Conservation (phyloP, 306 rosid genomes). For the Quercus ilex region DNA sequence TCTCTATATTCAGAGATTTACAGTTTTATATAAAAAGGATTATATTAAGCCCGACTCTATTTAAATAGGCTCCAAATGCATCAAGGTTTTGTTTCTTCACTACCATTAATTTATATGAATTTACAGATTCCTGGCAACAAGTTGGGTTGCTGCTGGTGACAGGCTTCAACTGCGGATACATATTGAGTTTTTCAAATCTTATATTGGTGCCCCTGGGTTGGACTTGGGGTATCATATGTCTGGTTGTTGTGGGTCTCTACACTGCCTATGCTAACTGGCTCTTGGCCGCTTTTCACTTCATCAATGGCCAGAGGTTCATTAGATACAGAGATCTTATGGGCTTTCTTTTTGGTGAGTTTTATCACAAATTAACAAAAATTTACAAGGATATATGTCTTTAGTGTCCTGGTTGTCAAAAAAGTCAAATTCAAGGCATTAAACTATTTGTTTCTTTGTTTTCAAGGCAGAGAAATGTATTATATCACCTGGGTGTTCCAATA, state of each 20-base stretch:
- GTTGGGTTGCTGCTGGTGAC: slow-evolving; percentile 57
- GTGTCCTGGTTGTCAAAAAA: not conserved
- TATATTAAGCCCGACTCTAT: no score
- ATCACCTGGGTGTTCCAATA: slow-evolving; percentile 53
- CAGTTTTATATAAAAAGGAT: no score
- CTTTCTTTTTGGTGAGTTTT: slow-evolving; percentile 32
- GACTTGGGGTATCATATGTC: slow-evolving; percentile 56
- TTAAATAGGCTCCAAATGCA: no score
- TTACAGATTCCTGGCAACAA: slow-evolving; percentile 64
- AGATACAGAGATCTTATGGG: slow-evolving; percentile 74
- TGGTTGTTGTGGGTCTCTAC: slow-evolving; percentile 43
- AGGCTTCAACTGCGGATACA: slow-evolving; percentile 53
- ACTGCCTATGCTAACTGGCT: slow-evolving; percentile 63
- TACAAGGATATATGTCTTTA: not conserved
- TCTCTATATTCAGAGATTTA: no score
- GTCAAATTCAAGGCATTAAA: not conserved
- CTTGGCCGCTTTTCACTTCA: slow-evolving; percentile 55
- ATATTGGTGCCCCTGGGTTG: slow-evolving; percentile 57
- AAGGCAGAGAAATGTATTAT: slow-evolving; percentile 45
- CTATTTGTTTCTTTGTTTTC: not conserved
- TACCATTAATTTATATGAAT: not conserved
- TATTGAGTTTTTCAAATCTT: slow-evolving; percentile 48
- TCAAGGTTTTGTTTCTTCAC: no score
- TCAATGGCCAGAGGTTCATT: slow-evolving; percentile 57
- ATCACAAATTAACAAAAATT: not conserved